Evolutionary conservation across 176 grass and related monocot genomes (phyloP), one percentile per base, ranked within the genome.

Genomic region (Typha latifolia): DNA sequence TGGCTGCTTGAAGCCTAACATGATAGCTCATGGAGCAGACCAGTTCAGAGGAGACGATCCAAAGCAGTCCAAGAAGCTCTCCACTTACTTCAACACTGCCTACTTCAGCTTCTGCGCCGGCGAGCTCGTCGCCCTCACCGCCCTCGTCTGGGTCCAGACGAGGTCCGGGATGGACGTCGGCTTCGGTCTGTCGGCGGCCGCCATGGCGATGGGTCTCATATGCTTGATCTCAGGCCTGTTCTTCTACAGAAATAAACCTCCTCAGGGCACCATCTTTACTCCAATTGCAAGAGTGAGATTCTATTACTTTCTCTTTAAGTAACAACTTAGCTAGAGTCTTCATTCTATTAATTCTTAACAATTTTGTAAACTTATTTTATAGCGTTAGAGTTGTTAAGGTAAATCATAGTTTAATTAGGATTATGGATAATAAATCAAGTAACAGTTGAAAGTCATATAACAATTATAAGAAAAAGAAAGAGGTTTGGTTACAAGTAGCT

Each of bases 61-160:
- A 0, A 79, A 79, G 62, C 64, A 83, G 48, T 59, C 77, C 26
- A 74, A 69, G 66, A 77, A 87, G 57, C 85, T 96, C 49, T 89
- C 93, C n/a, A 96, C 93, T 15, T 96, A 96, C 82, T 96, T 96
- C 85, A 96, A 96, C 83, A 67, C 83, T 4, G 93, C 93, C 48
- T 96, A 96, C 82, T 96, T 96, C 86, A 89, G 93, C 85, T 96
- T 96, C 76, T 96, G 93, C 69, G 65, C 57, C 21, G 93, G 93
- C 66, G 93, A 96, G 80, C 82, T 96, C 47, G 49, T 92, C 12
- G 93, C 93, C 0, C 82, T 96, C 27, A 91, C 93, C 34, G 75
- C 82, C 52, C 88, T 96, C 0, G 93, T 96, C 32, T 96, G 93
- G 93, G 93, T 96, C 24, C 93, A 96, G 85, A 96, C 88, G 48